Evolutionary conservation across 1,139 yeast genomes (phyloP), one percentile per base, ranked within the genome.

Genomic region (Pichia sp.): DNA sequence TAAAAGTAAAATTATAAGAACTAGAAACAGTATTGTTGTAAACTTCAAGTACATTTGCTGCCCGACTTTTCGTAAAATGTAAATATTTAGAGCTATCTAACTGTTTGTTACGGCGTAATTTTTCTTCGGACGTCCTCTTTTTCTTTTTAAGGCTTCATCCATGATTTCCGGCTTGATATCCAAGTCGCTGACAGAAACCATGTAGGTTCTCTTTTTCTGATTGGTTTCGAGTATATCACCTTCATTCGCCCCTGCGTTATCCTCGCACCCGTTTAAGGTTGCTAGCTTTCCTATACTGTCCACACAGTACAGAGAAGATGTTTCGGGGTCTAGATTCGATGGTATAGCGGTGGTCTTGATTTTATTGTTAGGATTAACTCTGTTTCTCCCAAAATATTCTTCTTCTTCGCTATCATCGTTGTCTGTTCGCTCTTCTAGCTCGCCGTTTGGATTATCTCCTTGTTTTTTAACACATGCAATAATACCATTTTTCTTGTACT

Each of bases 401-500:
- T 42, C 47, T 7, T 49, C 46, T 41, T 53, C 51, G 7, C 26
- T 40, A 38, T 42, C 48, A 19, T 44, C 54, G 34, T 46, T 34
- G 30, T 51, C 62, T 6, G 58, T 30, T 62, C 36, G 6, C 8
- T 32, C 26, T n/a, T 52, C 53, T 7, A 55, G 36, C 26, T 55
- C 57, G 11, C 47, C 54, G 36, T 46, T 51, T 6, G 49, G 32
- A 19, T 45, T 46, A 19, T 45, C 46, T 15, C 47, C 53, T 5
- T 36, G 45, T 36, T 64, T 64, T 36, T 59, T 61, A 15, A 65
- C 69, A 43, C 59, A 55, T 11, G 64, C 57, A 13, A 67, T 60
- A 15, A 59, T 54, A 5, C 70, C 70, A 55, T 64, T 66, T 45
- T 64, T 67, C 49, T 65, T 66, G 52, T 58, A 65, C 40, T 60